phyloP scores from a whole-genome alignment of 2,329 filamentous ascomycete genomes.

The Ophiocordyceps unilateralis region DNA sequence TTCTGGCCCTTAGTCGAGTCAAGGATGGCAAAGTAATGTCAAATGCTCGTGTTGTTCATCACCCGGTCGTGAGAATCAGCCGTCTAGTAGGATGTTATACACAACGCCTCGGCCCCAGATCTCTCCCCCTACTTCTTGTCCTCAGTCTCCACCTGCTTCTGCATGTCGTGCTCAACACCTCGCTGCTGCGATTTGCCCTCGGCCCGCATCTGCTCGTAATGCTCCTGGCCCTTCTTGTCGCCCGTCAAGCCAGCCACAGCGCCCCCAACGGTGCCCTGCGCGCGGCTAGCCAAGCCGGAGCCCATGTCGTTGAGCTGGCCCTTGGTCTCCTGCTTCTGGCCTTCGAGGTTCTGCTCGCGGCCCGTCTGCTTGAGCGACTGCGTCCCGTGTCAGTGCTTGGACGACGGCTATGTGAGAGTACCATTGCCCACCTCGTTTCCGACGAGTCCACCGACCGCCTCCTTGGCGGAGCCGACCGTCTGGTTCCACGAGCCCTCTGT shows the following conservation, averaged over 20 bases:
- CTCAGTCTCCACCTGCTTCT: slow-evolving; percentile 48
- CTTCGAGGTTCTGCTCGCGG: slow-evolving; percentile 60
- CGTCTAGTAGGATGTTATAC: neutral
- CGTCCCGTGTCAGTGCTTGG: too few relatives aligned
- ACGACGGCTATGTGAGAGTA: too few relatives aligned
- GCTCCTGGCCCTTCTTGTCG: slow-evolving; percentile 44
- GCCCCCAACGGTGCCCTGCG: slow-evolving; percentile 52
- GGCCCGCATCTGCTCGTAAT: slow-evolving; percentile 56
- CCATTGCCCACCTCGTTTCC: slow-evolving; percentile 52
- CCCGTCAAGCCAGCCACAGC: slow-evolving; percentile 59
- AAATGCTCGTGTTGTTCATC: neutral
- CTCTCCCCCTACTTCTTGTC: slow-evolving; percentile 1
- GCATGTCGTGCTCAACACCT: slow-evolving; percentile 64
- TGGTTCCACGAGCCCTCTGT: slow-evolving; percentile 67
- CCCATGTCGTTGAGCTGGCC: slow-evolving; percentile 60
- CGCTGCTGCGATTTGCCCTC: slow-evolving; percentile 71
- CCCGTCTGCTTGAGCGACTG: slow-evolving; percentile 58
- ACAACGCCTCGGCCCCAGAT: neutral
- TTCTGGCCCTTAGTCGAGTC: too few relatives aligned
- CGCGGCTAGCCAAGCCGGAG: slow-evolving; percentile 49
- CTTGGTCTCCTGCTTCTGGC: slow-evolving; percentile 65
- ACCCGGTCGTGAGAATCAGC: neutral
- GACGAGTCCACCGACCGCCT: slow-evolving; percentile 56
- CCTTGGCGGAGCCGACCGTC: slow-evolving; percentile 73
- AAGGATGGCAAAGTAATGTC: neutral